These are phyloP conservation scores for Dictyostelium intermedium DNA, from an alignment of 78 protist species.

Conservation along the genomic window DNA sequence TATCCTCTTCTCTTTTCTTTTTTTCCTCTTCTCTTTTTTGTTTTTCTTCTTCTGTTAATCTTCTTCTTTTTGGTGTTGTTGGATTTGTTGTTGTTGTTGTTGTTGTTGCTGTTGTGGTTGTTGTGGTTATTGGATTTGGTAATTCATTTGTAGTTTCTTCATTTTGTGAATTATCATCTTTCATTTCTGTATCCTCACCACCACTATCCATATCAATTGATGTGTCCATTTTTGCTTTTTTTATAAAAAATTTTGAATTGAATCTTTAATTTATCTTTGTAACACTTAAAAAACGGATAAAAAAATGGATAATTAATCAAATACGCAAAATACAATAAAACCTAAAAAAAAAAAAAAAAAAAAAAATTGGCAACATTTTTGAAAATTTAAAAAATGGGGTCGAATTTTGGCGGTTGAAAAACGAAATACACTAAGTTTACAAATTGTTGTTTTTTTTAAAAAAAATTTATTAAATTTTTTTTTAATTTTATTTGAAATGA, in stretches of 20 bases:
- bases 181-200: not conserved
- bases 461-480: no score
- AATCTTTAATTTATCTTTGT: no score
- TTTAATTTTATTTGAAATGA: no score
- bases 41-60: slow-evolving; percentile 14
- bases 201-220: not conserved
- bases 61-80: slow-evolving; percentile 3
- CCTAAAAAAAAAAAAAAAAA: no score
- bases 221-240: not conserved
- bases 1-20: slow-evolving; percentile 5
- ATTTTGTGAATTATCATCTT: not conserved
- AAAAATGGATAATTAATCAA: no score
- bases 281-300: no score
- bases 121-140: not conserved
- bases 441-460: no score
- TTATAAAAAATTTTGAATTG: no score
- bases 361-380: no score
- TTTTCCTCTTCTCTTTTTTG: slow-evolving; percentile 13
- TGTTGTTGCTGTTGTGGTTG: not conserved
- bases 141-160: not conserved
- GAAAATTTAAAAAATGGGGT: no score
- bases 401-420: not conserved
- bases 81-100: not conserved
- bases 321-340: no score
- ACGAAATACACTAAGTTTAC: no score